Evolutionary conservation across 345 rosid species (phyloP), one percentile per base, ranked within the genome.

Genomic region (Pistacia integerrima): DNA sequence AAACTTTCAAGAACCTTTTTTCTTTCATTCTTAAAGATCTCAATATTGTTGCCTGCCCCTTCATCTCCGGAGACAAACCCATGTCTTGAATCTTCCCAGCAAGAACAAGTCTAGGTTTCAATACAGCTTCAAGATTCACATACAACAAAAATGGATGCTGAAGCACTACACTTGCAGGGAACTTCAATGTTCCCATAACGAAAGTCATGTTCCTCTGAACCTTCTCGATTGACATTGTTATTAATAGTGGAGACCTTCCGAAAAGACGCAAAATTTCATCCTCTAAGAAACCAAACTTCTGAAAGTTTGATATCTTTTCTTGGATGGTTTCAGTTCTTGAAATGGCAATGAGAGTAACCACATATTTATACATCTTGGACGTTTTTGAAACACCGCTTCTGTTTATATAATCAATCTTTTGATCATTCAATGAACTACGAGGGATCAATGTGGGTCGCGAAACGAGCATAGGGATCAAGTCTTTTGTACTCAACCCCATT

Each of bases 141-240:
- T 77, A 84, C 69, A 92, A 81, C 79, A 94, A 77, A 74, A 72
- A 83, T 3, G 97, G 98, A 70, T 84, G n/a, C 44, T 80, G 33
- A 17, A 90, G 79, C 38, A 92, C 84, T 12, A 82, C 75, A 22
- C 68, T 84, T 38, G 97, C 91, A 20, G 92, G 82, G 17, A 88
- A 79, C 78, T 87, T 92, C 89, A 91, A 84, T 14, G 84, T 85
- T n/a, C 88, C 96, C 14, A 91, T 48, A 11, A 94, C 68, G 66
- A 83, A 94, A 58, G 96, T 91, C 97, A 94, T 94, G 71, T 91
- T 94, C 82, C 97, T 88, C 74, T 94, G 94, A 72, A 94, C 91
- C 83, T 92, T 92, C 5, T 91, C 97, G 67, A 89, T 81, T 9
- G 96, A 92, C 10, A 92, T 46, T 10, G 97, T 88, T 76, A 94